Conservation (phyloP, 495 filamentous ascomycete genomes). For the Penicillium cosmopolitanum region DNA sequence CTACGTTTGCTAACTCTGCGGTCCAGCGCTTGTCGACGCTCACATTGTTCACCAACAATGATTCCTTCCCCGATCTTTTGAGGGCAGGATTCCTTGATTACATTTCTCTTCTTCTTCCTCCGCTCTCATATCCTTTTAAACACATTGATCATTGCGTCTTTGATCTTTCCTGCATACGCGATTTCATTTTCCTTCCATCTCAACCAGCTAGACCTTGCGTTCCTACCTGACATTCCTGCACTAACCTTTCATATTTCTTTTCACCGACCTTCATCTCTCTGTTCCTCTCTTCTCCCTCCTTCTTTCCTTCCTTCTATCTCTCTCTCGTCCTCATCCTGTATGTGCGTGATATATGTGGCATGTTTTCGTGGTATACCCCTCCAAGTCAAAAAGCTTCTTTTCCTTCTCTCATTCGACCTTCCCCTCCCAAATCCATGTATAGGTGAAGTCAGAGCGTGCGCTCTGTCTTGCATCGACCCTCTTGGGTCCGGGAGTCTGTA, state of each 20-base stretch:
- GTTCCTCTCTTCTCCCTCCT: slow-evolving; percentile 8
- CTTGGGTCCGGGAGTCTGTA: slow-evolving; percentile 19
- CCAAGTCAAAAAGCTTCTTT: slow-evolving; percentile 30
- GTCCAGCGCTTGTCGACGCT: slow-evolving; percentile 33
- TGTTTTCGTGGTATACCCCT: slow-evolving; percentile 37
- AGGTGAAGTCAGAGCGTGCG: slow-evolving; percentile 14
- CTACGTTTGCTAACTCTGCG: slow-evolving; percentile 5
- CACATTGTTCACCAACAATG: slow-evolving; percentile 32
- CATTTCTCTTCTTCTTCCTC: not conserved
- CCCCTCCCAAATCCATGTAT: slow-evolving; percentile 16
- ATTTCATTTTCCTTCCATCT: slow-evolving; percentile 8
- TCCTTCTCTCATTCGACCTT: slow-evolving; percentile 16
- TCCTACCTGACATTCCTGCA: slow-evolving; percentile 9
- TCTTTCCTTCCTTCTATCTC: not conserved
- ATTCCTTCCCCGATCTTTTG: slow-evolving; percentile 3
- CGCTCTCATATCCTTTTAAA: slow-evolving; percentile 4
- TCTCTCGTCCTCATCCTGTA: slow-evolving; percentile 14
- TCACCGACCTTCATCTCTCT: slow-evolving; percentile 13
- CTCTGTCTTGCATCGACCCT: slow-evolving; percentile 17
- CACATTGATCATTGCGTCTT: not conserved
- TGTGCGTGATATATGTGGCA: slow-evolving; percentile 34
- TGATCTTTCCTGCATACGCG: slow-evolving; percentile 7
- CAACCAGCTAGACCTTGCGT: slow-evolving; percentile 10
- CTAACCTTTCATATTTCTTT: slow-evolving; percentile 15
- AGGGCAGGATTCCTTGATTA: slow-evolving; percentile 19